These are phyloP conservation scores for Theobroma grandiflorum DNA, from an alignment of 441 rosid genomes.

Conservation along the genomic window DNA sequence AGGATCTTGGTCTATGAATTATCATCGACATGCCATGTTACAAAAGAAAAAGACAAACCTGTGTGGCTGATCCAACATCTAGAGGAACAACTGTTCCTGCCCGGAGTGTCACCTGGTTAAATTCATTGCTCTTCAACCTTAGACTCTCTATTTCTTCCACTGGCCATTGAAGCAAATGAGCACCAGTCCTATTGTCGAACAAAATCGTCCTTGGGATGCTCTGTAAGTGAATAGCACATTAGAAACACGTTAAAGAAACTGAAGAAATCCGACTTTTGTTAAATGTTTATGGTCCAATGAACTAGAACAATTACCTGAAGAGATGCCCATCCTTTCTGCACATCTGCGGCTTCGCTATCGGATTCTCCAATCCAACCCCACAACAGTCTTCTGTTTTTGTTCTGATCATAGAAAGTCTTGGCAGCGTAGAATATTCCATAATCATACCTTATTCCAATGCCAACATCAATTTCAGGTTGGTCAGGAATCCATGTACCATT, in stretches of 20 bases:
- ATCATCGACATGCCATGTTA: background rate
- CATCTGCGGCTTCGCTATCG: conserved; percentile 79
- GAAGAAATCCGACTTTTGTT: background rate
- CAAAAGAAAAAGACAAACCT: conserved; percentile 42
- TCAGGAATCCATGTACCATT: conserved; percentile 75
- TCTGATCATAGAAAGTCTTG: conserved; percentile 87
- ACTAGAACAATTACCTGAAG: conserved; percentile 61
- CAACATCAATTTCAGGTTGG: conserved; percentile 73
- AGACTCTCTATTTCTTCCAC: conserved; percentile 82
- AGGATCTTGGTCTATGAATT: background rate
- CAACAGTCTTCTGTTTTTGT: conserved; percentile 66
- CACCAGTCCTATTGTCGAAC: conserved; percentile 75
- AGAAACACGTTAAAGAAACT: background rate
- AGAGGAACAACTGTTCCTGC: conserved; percentile 71
- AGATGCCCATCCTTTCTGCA: conserved; percentile 94
- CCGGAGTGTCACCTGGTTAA: conserved; percentile 47
- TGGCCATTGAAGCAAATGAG: conserved; percentile 87
- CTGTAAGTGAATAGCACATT: conserved; percentile 37
- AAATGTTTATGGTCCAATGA: background rate
- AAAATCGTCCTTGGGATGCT: conserved; percentile 77
- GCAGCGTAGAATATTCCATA: conserved; percentile 92
- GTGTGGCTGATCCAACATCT: conserved; percentile 69
- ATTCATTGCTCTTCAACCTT: conserved; percentile 60
- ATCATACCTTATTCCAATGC: conserved; percentile 84
- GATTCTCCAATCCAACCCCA: conserved; percentile 97